Evolutionary conservation across 2,329 filamentous ascomycete genomes (phyloP), one percentile per base, ranked within the genome.

Genomic region (Ceratocystis eucalypticola): DNA sequence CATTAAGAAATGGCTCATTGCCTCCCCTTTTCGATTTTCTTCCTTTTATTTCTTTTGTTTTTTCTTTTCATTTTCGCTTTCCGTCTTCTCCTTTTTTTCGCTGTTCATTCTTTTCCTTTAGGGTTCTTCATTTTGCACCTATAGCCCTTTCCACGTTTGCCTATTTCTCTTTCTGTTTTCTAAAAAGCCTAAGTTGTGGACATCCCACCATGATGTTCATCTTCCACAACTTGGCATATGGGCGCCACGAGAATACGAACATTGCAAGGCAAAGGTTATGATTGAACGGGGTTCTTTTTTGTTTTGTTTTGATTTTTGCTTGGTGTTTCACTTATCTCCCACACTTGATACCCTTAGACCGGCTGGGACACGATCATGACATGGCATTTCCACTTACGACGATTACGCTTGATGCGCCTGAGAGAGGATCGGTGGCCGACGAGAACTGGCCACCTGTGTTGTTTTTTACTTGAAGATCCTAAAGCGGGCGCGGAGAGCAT

Each of bases 171-270:
- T 62, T 46, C 41, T 65, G 62, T 55, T 68, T 63, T 61, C 33
- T 68, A 59, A 59, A 50, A 59, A 59, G 55, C 17, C 55, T 59
- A 8, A n/a, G 55, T 44, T 59, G 20, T 65, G 63, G 48, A 22
- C 33, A 41, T 65, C 8, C 45, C 15, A 10, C 50, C 20, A 22
- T 5, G 41, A 55, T 44, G 50, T 46, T 65, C 17, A 45, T 10
- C 48, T 45, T 53, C 55, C 55, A 37, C 30, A 30, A 59, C 55
- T 37, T 37, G 55, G 30, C 30, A 33, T 28, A 37, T 61, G 37
- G 61, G 72, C 73, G 55, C 20, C 55, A 59, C 55, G 71, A 71
- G 73, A 71, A 73, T 71, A 72, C 70, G 74, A 69, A 67, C 69
- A 69, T 70, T 67, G 69, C 68, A 66, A 68, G 64, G 55, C 55